A percentile compares a stretch with the other conserved stretches of the same genome.
phyloP scores from a whole-genome alignment of 495 filamentous ascomycete species.

The Amniculicola lignicola region DNA sequence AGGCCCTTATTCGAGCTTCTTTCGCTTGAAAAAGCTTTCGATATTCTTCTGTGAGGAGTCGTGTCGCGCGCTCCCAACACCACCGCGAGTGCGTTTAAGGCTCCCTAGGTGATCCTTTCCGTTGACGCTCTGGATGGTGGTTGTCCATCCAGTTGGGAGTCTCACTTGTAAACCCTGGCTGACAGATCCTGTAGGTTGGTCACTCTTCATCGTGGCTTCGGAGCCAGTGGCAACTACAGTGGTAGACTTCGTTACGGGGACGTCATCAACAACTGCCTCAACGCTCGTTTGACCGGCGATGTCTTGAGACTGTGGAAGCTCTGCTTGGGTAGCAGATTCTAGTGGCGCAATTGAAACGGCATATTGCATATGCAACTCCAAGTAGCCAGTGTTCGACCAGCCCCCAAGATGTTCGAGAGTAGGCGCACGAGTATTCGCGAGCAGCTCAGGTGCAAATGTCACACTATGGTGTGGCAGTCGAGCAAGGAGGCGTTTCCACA shows the following conservation, averaged over 20 bases:
- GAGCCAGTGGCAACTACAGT: neutral
- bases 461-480: constrained; percentile 50
- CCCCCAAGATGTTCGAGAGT: constrained; percentile 48
- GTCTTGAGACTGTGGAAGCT: neutral
- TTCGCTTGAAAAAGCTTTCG: constrained; percentile 73
- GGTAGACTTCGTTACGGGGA: neutral
- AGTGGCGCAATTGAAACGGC: neutral
- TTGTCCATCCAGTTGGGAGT: constrained; percentile 33
- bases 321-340: neutral
- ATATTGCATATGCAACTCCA: constrained; percentile 49
- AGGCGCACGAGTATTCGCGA: constrained; percentile 22
- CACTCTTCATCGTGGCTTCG: neutral
- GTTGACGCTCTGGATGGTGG: constrained; percentile 56
- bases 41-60: constrained; percentile 70
- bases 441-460: constrained; percentile 34
- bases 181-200: neutral
- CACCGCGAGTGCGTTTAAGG: constrained; percentile 71
- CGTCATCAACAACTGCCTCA: neutral
- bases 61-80: constrained; percentile 69
- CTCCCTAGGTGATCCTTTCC: constrained; percentile 64
- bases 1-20: constrained; percentile 32
- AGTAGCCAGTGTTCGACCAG: constrained; percentile 67
- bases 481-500: constrained; percentile 61
- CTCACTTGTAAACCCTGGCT: neutral
- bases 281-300: neutral